Conservation (phyloP, 2,329 filamentous ascomycete genomes). For the Tolypocladium tropicale region DNA sequence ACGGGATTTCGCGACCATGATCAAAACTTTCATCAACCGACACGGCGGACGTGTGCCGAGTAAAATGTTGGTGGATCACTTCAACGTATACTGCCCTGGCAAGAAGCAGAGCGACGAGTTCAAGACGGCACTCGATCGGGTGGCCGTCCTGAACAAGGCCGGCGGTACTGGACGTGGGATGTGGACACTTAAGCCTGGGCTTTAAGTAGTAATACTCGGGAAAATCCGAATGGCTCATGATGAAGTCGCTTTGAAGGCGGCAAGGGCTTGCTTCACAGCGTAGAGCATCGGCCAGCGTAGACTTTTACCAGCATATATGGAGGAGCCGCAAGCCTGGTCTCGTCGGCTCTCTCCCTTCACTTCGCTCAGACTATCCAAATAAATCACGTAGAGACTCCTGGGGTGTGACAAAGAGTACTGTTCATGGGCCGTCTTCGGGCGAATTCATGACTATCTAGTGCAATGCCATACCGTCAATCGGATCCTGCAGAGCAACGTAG, state of each 20-base stretch:
- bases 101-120: constrained; percentile 68
- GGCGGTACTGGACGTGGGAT: constrained; percentile 42
- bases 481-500: constrained; percentile 35
- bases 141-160: constrained; percentile 59
- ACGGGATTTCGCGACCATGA: constrained; percentile 59
- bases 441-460: constrained; percentile 32
- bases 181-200: constrained; percentile 36
- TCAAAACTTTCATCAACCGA: constrained; percentile 66
- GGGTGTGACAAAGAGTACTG: constrained; percentile 21
- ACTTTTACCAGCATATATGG: background rate
- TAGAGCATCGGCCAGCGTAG: background rate
- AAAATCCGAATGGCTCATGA: background rate
- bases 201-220: constrained; percentile 10
- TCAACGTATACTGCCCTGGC: constrained; percentile 61
- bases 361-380: background rate
- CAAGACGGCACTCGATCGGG: constrained; percentile 65
- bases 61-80: constrained; percentile 83
- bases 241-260: background rate
- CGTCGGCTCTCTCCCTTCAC: background rate
- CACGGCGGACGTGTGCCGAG: constrained; percentile 73
- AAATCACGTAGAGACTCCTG: constrained; percentile 3
- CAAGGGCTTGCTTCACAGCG: background rate
- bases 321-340: background rate
- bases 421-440: constrained; percentile 32
- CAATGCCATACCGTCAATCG: constrained; percentile 12